These are phyloP conservation scores for Albifimbria verrucaria DNA, from an alignment of 2,329 filamentous ascomycete genomes.

Conservation along the genomic window DNA sequence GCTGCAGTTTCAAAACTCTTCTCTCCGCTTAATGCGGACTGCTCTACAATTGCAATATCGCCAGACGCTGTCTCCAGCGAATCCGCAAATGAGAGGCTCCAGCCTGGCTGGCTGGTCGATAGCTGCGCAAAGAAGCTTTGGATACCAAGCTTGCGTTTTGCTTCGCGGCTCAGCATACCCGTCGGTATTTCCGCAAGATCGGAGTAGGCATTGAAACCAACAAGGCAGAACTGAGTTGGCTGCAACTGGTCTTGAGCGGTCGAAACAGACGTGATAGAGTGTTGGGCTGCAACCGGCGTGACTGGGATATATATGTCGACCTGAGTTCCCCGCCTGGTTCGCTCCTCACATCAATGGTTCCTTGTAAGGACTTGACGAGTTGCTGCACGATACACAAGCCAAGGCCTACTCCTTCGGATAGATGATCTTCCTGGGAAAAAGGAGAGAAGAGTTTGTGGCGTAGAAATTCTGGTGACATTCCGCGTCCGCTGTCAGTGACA, in stretches of 20 bases:
- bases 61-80: background rate
- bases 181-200: background rate
- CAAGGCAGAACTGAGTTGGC: background rate
- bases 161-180: background rate
- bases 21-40: background rate
- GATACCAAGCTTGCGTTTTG: background rate
- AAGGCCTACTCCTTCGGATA: constrained; percentile 56
- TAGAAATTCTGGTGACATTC: constrained; percentile 59
- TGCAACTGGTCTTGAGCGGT: background rate
- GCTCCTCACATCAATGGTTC: constrained; percentile 46
- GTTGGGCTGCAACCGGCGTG: background rate
- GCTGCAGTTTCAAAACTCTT: background rate
- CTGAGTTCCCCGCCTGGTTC: background rate
- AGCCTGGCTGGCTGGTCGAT: background rate
- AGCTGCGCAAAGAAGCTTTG: background rate
- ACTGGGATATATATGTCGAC: constrained; percentile 2
- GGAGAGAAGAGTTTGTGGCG: constrained; percentile 56
- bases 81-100: background rate
- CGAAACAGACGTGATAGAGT: background rate
- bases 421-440: constrained; percentile 57
- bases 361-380: constrained; percentile 54
- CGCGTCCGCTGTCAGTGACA: constrained; percentile 59
- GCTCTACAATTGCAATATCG: background rate
- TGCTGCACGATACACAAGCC: constrained; percentile 58
- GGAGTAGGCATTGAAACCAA: background rate